Evolutionary conservation across 164 flowering plant species (phyloP).

Genomic region (Chimonanthus salicifolius): DNA sequence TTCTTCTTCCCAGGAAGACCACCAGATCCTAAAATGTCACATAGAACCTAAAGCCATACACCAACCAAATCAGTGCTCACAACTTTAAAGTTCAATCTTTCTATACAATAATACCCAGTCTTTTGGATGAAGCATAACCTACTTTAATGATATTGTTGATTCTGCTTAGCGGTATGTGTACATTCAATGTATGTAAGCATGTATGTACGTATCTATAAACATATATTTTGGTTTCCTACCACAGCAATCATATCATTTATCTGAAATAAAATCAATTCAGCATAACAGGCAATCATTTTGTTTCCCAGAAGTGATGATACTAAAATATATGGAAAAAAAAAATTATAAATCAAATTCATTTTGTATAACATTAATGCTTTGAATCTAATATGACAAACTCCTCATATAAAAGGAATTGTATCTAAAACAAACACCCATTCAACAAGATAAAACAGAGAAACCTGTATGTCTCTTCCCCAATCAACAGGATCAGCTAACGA

Average conservation of each 20-base stretch:
- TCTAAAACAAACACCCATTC: not conserved
- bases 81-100: not conserved
- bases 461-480: conserved; percentile 97
- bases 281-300: no score
- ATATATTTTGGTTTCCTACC: not conserved
- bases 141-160: not conserved
- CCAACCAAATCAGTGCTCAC: conserved; percentile 10
- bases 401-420: not conserved
- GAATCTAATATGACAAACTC: no score
- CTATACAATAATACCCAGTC: not conserved
- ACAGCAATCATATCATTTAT: not conserved
- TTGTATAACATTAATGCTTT: no score
- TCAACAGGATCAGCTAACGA: conserved; percentile 91
- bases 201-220: no score
- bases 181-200: no score
- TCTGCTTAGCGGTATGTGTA: no score
- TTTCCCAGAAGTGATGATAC: no score
- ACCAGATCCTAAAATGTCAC: conserved; percentile 77
- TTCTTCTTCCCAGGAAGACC: conserved; percentile 70
- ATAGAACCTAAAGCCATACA: conserved; percentile 53
- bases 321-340: no score
- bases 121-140: not conserved
- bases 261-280: not conserved
- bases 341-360: no score
- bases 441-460: conserved; percentile 13